Percentiles rank a stretch among this genome's conserved stretches.
phyloP scores from a whole-genome alignment of 176 grass and related monocot species.

The Rhynchospora pubera region DNA sequence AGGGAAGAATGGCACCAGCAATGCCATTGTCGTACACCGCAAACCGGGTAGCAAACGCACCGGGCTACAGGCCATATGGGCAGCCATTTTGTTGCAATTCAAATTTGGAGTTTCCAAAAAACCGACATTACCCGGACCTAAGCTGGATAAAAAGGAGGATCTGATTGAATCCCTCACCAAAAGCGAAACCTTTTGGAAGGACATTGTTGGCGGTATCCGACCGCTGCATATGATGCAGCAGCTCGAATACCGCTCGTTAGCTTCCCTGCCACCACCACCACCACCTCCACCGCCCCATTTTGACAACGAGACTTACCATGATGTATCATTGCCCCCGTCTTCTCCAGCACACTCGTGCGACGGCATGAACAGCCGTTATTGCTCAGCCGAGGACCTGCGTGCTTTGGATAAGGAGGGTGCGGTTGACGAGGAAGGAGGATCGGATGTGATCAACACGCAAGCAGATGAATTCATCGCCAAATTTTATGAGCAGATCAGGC shows the following conservation, averaged over 20 bases:
- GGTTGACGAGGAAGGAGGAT: neutral
- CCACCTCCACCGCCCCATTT: slow-evolving; percentile 24
- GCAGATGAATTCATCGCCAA: slow-evolving; percentile 60
- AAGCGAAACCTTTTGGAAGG: slow-evolving; percentile 28
- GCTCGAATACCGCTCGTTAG: slow-evolving; percentile 9
- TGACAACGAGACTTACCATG: slow-evolving; percentile 43
- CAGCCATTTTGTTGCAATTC: neutral
- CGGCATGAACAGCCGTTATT: slow-evolving; percentile 38
- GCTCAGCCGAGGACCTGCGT: slow-evolving; percentile 44
- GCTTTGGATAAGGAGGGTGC: neutral
- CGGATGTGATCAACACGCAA: slow-evolving; percentile 41
- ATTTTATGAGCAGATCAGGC: slow-evolving; percentile 61
- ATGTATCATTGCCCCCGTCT: slow-evolving; percentile 29
- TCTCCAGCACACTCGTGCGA: slow-evolving; percentile 14
- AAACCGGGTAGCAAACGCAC: neutral
- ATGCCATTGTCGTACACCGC: neutral
- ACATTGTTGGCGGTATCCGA: slow-evolving; percentile 41
- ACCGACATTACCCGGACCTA: neutral
- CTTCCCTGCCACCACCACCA: neutral
- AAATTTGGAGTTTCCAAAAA: neutral
- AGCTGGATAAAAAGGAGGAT: neutral
- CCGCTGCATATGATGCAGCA: slow-evolving; percentile 48
- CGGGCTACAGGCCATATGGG: slow-evolving; percentile 8
- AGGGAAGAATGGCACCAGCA: neutral
- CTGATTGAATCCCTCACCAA: no score